Conservation (phyloP, 2,329 filamentous ascomycete species). For the Aureobasidium melanogenum region DNA sequence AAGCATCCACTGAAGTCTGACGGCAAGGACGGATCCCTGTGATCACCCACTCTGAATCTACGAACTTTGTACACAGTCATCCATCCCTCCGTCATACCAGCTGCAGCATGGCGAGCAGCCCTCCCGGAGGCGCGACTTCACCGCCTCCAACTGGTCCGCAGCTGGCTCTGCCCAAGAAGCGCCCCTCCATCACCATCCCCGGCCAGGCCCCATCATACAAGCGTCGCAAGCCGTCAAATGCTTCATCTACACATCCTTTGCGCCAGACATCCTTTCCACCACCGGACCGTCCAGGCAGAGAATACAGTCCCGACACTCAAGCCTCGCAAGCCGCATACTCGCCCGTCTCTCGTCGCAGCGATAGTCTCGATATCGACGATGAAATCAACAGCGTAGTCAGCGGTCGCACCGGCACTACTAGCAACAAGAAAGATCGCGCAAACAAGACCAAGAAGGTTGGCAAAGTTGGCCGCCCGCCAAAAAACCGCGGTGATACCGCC, state of each 20-base stretch:
- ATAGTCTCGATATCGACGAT: conserved; percentile 24
- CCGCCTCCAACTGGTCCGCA: conserved; percentile 9
- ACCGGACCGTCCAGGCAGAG: conserved; percentile 25
- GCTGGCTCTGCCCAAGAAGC: conserved; percentile 52
- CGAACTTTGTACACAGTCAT: background rate
- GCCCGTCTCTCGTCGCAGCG: conserved; percentile 12
- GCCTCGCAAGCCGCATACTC: conserved; percentile 13
- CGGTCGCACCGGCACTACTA: conserved; percentile 11
- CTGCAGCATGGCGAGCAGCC: conserved; percentile 13
- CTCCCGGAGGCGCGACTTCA: conserved; percentile 11
- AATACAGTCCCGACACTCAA: conserved; percentile 13
- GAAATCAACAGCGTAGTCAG: conserved; percentile 25
- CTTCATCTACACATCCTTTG: conserved; percentile 57
- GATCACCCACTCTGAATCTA: background rate
- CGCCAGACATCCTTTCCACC: conserved; percentile 76
- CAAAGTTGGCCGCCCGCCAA: conserved; percentile 10
- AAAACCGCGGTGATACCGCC: conserved; percentile 9
- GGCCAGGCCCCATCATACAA: conserved; percentile 41
- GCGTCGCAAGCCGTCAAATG: conserved; percentile 62
- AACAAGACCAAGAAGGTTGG: conserved; percentile 26
- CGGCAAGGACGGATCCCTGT: background rate
- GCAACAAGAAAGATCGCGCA: conserved; percentile 24
- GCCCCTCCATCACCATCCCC: conserved; percentile 46
- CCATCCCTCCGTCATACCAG: background rate
- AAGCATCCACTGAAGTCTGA: too few species aligned